Conservation (phyloP, 768 basidiomycete species). For the Symmetrospora coprosmae region DNA sequence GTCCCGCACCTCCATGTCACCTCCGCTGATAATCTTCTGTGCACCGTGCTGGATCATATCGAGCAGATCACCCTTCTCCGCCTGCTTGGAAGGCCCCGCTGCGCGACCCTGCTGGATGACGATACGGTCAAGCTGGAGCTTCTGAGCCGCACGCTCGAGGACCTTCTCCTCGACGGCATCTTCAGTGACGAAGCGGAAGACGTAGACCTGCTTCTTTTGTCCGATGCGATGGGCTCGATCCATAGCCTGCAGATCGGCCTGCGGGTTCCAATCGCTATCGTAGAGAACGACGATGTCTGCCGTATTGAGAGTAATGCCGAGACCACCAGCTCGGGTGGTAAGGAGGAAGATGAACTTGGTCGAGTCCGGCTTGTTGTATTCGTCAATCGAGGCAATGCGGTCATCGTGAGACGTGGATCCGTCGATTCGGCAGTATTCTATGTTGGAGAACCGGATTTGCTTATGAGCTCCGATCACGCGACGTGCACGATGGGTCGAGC, state of each 20-base stretch:
- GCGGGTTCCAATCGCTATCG: conserved; percentile 98
- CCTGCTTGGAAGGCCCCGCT: conserved; percentile 39
- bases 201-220: conserved; percentile 93
- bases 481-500: neutral
- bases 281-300: conserved; percentile 92
- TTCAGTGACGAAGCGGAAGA: conserved; percentile 91
- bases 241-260: conserved; percentile 89
- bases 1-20: conserved; percentile 44
- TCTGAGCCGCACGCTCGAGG: conserved; percentile 87
- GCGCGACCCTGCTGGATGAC: conserved; percentile 92
- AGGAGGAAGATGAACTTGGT: conserved; percentile 94
- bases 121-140: conserved; percentile 81
- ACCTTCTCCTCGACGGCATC: conserved; percentile 92
- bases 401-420: conserved; percentile 93
- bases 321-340: conserved; percentile 88
- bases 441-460: neutral
- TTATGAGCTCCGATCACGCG: neutral
- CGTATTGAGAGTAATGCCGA: conserved; percentile 89
- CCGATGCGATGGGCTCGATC: conserved; percentile 93
- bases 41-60: conserved; percentile 98
- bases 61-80: conserved; percentile 70
- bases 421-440: conserved; percentile 93
- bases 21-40: conserved; percentile 83
- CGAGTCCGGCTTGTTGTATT: conserved; percentile 84
- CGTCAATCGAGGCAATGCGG: conserved; percentile 86